Base-by-base conservation (phyloP, 2,329 filamentous ascomycete species). In the Gnomoniopsis smithogilvyi region DNA sequence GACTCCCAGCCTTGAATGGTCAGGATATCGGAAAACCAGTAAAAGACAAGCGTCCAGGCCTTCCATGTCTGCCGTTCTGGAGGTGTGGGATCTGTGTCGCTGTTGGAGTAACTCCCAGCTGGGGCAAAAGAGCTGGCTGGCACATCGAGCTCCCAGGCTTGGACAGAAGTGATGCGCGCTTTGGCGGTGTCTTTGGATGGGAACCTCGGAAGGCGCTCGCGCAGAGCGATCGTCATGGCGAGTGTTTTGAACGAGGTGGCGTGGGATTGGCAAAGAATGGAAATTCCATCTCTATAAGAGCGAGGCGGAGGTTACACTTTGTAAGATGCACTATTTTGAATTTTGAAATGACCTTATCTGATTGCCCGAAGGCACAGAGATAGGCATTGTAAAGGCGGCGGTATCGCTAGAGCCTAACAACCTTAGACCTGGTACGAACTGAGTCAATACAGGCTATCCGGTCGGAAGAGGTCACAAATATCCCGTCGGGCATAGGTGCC, bases 11-110 rank as follows among this genome's bases (percentile, higher is more conserved):
- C 54, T 15, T 50, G 56, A n/a, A 62, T 59, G 30, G 59, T 62
- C 36, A 64, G 38, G n/a, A 62, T 51, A 34, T 64, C 61, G 14
- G 57, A 61, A 30, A 50, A 62, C 60, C 60, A 62, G 46, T 57
- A 64, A 3, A 52, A 57, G 49, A 63, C 51, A 49, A 61, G 57
- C 11, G 61, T 58, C 59, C 57, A 61, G 10, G 30, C 46, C 8
- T 59, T 58, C 63, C 63, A 64, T 2, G 57, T 63, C 45, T 57
- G 59, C 43, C 60, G 52, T 24, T 64, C 58, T 6, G 50, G 54
- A 1, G 45, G 51, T n/a, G 50, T 52, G 12, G 34, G 26, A 41
- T 52, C 50, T 14, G 26, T 34, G 34, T 52, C 50, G 6, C n/a
- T 22, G 30, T 52, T 52, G 10, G 50, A 61, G 43, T 19, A 45